Conservation (phyloP, 768 basidiomycete species). For the Lactarius evosmus region DNA sequence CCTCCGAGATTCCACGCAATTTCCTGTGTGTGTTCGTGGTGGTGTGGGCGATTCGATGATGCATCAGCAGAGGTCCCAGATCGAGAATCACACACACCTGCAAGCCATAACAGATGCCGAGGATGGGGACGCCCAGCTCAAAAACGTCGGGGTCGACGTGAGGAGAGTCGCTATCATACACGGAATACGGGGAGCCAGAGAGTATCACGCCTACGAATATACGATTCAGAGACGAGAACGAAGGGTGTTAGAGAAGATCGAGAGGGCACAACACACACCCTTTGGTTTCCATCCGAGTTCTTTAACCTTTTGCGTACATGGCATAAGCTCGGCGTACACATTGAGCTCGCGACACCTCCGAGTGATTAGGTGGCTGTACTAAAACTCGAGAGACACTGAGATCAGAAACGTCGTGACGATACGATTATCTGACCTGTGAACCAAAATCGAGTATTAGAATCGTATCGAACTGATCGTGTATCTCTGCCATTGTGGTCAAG, state of each 20-base stretch:
- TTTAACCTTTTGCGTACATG: constrained; percentile 87
- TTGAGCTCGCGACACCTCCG: constrained; percentile 96
- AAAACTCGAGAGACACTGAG: constrained; percentile 27
- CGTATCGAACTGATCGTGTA: constrained; percentile 94
- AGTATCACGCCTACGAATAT: constrained; percentile 76
- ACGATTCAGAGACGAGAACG: neutral
- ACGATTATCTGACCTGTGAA: constrained; percentile 64
- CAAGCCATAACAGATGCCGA: constrained; percentile 97
- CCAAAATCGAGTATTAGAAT: constrained; percentile 97
- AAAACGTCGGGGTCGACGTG: constrained; percentile 93
- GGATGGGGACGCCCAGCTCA: constrained; percentile 80
- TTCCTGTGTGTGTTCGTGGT: constrained; percentile 57
- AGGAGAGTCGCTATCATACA: constrained; percentile 89
- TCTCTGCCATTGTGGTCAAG: constrained; percentile 61
- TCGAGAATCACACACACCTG: constrained; percentile 52
- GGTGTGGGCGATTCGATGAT: neutral
- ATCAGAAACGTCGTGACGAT: neutral
- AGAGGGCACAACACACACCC: constrained; percentile 48
- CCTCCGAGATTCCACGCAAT: constrained; percentile 88
- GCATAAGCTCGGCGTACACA: constrained; percentile 96
- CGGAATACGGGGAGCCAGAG: constrained; percentile 97
- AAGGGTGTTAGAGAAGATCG: neutral
- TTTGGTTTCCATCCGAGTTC: constrained; percentile 93
- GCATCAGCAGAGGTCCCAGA: neutral
- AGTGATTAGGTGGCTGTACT: constrained; percentile 98